Conservation (phyloP, 1,284 basidiomycete genomes). For the Mixia osmundae region DNA sequence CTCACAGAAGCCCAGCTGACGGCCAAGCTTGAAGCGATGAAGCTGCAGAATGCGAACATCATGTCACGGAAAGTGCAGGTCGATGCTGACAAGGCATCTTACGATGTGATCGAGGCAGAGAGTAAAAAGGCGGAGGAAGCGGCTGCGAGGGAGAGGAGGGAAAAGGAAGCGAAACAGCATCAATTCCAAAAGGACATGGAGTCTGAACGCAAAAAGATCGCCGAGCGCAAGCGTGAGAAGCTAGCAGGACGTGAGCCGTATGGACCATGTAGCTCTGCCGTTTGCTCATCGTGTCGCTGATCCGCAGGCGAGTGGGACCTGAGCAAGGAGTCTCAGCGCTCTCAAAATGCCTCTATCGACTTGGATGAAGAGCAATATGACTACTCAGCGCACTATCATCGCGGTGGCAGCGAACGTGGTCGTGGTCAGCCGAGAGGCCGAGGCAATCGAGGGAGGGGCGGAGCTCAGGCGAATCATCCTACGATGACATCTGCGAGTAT, state of each 20-base stretch:
- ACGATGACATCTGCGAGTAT: too few relatives aligned
- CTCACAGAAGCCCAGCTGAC: not conserved
- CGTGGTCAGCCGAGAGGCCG: too few relatives aligned
- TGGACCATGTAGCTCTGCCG: too few relatives aligned
- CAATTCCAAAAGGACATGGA: constrained; percentile 12
- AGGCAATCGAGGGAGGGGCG: too few relatives aligned
- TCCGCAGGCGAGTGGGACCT: too few relatives aligned
- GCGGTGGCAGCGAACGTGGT: too few relatives aligned
- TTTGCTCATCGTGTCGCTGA: too few relatives aligned
- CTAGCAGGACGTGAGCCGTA: not conserved
- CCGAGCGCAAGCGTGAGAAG: not conserved
- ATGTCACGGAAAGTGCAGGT: not conserved
- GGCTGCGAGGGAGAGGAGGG: constrained; percentile 1
- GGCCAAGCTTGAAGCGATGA: not conserved
- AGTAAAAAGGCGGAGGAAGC: not conserved
- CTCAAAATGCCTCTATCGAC: too few relatives aligned
- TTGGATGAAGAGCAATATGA: too few relatives aligned
- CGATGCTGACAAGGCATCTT: not conserved
- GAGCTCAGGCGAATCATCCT: too few relatives aligned
- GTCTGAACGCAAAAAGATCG: not conserved
- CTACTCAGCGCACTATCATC: too few relatives aligned
- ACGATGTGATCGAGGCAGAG: not conserved
- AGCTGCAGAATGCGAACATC: not conserved
- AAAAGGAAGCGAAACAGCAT: not conserved
- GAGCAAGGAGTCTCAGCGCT: too few relatives aligned